Evolutionary conservation across 169 alveolate species (phyloP).

Genomic region (Pseudocohnilembus persalinus): DNA sequence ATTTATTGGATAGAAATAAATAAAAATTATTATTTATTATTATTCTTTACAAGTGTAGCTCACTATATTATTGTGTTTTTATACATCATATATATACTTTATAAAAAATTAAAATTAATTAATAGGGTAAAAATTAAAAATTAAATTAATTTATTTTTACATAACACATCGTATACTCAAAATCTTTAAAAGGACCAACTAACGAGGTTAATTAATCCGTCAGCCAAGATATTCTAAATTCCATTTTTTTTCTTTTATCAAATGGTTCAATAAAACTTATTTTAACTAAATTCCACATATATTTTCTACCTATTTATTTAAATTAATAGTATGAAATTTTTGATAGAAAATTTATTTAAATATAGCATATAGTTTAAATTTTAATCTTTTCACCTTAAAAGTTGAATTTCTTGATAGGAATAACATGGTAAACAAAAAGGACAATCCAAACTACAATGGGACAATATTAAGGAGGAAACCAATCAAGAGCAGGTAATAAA

Average conservation of each 20-base stretch:
- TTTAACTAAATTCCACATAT: background rate
- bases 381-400: background rate
- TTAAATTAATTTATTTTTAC: too few relatives aligned
- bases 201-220: background rate
- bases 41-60: background rate
- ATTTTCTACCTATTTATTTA: background rate
- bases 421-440: background rate
- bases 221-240: background rate
- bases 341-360: too few relatives aligned
- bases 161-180: background rate
- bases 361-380: too few relatives aligned
- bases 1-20: too few relatives aligned
- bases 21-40: too few relatives aligned
- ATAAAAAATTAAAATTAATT: too few relatives aligned
- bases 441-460: background rate
- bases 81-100: background rate
- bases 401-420: background rate
- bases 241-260: background rate
- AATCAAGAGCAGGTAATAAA: background rate
- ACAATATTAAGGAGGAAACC: background rate
- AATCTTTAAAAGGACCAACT: background rate
- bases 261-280: background rate
- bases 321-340: too few relatives aligned
- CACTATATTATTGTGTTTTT: background rate
- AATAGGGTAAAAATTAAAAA: too few relatives aligned